Base-by-base conservation (phyloP, 805 yeast species). In the Aciculoconidium aculeatum region DNA sequence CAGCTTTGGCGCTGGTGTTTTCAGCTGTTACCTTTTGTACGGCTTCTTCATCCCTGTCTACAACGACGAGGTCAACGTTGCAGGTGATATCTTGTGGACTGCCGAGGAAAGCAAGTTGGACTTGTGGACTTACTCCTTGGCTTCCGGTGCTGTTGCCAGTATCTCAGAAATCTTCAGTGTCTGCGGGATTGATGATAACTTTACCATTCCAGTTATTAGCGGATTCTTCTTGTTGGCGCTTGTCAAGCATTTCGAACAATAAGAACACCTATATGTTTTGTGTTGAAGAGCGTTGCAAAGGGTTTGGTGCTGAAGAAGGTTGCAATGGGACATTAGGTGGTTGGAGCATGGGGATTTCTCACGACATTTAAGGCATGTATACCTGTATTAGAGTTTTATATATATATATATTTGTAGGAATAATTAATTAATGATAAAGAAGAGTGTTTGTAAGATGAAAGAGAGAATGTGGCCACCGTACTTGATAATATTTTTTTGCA, bases 181-280 rank as follows among this genome's bases (percentile, higher is more conserved):
- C 10, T 76, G 69, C 34, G 76, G 74, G 23, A 61, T 88, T 57
- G 98, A 92, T 55, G 98, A 92, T 52, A 92, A 92, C 55, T 74
- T 92, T 45, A 88, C 97, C 26, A 90, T 92, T 36, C 98, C 98
- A 5, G 85, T 85, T 1, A 56, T 90, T 23, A 80, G 95, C 12
- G 80, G 94, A 5, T 48, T 69, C 4, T 75, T 81, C 42, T 62
- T 87, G 39, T 66, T 67, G 46, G 56, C 55, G 15, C 65, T 73
- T 12, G 67, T 79, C 21, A 53, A 49, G 40, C 31, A 19, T 13
- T 25, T 32, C 11, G 25, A 26, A 19, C n/a, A n/a, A n/a, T n/a
- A n/a, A n/a, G n/a, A n/a, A n/a, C n/a, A n/a, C n/a, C n/a, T n/a
- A n/a, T n/a, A n/a, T n/a, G n/a, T n/a, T n/a, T n/a, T n/a, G n/a